phyloP scores from a whole-genome alignment of 2,329 filamentous ascomycete species.

The Colletotrichum tropicicola region DNA sequence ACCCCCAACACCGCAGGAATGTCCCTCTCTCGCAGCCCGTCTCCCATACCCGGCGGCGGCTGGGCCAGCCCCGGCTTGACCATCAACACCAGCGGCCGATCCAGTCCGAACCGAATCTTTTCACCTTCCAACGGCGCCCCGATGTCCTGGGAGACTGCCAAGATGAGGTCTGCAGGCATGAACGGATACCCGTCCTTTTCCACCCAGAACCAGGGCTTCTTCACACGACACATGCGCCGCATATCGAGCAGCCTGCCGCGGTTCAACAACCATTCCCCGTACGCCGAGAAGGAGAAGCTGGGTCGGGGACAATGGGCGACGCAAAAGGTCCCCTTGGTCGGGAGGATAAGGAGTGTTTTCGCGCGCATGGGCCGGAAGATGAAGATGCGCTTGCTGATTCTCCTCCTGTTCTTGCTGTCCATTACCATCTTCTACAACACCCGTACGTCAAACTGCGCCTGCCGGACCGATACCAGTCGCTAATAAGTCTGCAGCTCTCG shows the following conservation, averaged over 20 bases:
- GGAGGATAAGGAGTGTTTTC: slow-evolving; percentile 55
- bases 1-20: slow-evolving; percentile 69
- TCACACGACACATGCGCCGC: slow-evolving; percentile 82
- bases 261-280: slow-evolving; percentile 67
- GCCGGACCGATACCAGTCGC: slow-evolving; percentile 11
- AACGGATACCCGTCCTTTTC: slow-evolving; percentile 82
- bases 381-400: slow-evolving; percentile 69
- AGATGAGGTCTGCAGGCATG: slow-evolving; percentile 77
- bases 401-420: slow-evolving; percentile 67
- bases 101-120: slow-evolving; percentile 68
- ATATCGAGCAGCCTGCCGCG: slow-evolving; percentile 82
- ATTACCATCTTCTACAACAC: slow-evolving; percentile 75
- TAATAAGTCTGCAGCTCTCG: slow-evolving; percentile 52
- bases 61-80: slow-evolving; percentile 87
- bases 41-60: slow-evolving; percentile 82
- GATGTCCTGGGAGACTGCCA: slow-evolving; percentile 85
- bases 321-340: slow-evolving; percentile 54
- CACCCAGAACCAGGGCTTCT: slow-evolving; percentile 86
- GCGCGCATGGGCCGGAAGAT: slow-evolving; percentile 69
- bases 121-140: slow-evolving; percentile 61
- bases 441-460: slow-evolving; percentile 68
- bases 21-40: slow-evolving; percentile 89
- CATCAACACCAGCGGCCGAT: slow-evolving; percentile 73
- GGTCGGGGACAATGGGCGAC: slow-evolving; percentile 66
- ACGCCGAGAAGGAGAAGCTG: slow-evolving; percentile 82